Base-by-base conservation (phyloP, 441 rosid genomes). In the Viola pubescens region DNA sequence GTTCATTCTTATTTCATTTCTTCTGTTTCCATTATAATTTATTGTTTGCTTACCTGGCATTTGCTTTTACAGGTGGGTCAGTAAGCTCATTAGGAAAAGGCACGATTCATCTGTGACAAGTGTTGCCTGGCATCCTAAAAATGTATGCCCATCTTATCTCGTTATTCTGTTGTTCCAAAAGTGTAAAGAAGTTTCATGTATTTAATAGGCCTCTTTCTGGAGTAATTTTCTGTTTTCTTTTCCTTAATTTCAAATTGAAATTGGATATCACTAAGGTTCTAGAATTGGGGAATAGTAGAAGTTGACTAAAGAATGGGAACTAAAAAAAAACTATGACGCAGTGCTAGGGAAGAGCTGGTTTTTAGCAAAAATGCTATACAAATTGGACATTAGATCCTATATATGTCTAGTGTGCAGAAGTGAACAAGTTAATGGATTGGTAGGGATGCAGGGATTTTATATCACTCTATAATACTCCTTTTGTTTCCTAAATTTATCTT, bases 71-170 rank as follows among this genome's bases (percentile, higher is more conserved):
- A 94, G 99, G 99, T 90, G 99, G 99, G 96, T 90, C 63, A 94
- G 97, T 78, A 94, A 90, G 76, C 88, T 94, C 61, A 83, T 88
- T 68, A 82, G 96, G 80, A 88, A 88, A 75, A 80, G 79, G 53
- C 97, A 94, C 44, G 85, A 86, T 62, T 90, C 97, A 42, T 94
- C 99, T 34, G 97, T 94, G 72, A 94, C 97, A 64, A 75, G 80
- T 73, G 86, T 90, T 70, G 96, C 97, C 37, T 94, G 99, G 97
- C 97, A 94, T 71, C 99, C 97, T 53, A 86, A 94, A 70, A 94
- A 90, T 80, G 99, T 90, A 12, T 3, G 91, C 75, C 45, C 64
- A 48, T 69, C 54, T 46, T 12, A 43, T 48, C 40, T 49, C 4
- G 3, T 12, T 51, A 9, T 47, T 19, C 45, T 34, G 9, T 14